Percentiles rank a stretch among this genome's conserved stretches.
Evolutionary conservation across 768 basidiomycete species (phyloP).

Genomic region (Kwoniella heveanensis): DNA sequence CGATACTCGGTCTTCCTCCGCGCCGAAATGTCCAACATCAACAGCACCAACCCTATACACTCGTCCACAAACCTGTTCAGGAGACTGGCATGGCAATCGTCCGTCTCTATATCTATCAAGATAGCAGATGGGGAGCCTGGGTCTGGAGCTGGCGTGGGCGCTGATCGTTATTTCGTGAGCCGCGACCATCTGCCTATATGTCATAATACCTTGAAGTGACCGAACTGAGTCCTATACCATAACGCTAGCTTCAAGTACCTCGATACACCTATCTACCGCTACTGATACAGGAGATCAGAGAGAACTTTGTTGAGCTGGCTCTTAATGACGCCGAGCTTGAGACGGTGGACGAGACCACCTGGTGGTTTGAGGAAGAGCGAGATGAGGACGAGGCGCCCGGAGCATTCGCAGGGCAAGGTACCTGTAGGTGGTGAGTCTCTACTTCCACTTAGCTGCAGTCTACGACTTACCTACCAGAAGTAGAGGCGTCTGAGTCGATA

Average conservation of each 20-base stretch:
- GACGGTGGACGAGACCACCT: conserved; percentile 78
- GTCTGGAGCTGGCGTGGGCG: conserved; percentile 84
- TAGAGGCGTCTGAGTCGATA: no score
- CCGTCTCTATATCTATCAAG: conserved; percentile 83
- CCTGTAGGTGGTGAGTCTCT: conserved; percentile 71
- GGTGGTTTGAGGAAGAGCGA: conserved; percentile 86
- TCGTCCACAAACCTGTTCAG: conserved; percentile 67
- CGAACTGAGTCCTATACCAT: no score
- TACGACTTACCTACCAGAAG: no score
- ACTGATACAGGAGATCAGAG: conserved; percentile 80
- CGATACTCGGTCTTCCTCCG: no score
- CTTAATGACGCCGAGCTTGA: conserved; percentile 82
- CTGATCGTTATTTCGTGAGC: conserved; percentile 77
- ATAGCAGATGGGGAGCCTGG: conserved; percentile 87
- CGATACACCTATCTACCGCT: conserved; percentile 91
- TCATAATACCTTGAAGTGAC: no score
- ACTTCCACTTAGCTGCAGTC: no score
- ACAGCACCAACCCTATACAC: conserved; percentile 28
- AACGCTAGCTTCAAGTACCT: conserved; percentile 65
- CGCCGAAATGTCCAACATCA: background rate
- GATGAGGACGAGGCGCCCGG: conserved; percentile 23
- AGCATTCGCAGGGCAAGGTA: conserved; percentile 42
- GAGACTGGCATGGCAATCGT: conserved; percentile 85
- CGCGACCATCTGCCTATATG: background rate
- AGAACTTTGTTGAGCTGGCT: conserved; percentile 86